phyloP scores from a whole-genome alignment of 805 yeast species.

The Candida cerambycidarum region DNA sequence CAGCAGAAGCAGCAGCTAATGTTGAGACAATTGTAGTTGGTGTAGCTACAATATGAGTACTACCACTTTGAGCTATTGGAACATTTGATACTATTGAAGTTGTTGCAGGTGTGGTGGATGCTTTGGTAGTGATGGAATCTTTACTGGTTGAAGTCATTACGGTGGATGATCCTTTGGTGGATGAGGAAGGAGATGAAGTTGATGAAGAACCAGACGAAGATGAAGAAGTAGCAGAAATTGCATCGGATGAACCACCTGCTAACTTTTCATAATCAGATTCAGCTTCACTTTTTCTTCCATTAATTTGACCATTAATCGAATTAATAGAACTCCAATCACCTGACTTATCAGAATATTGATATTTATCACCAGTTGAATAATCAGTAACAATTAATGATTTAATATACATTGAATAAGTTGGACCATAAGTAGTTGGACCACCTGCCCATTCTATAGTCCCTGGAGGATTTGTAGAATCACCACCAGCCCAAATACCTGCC shows the following conservation, averaged over 20 bases:
- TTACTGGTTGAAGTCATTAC: background rate
- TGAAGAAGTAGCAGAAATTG: background rate
- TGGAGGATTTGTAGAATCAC: constrained; percentile 59
- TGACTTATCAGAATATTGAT: constrained; percentile 51
- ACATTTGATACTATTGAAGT: too few species aligned
- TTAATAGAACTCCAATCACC: constrained; percentile 63
- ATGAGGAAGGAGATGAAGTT: constrained; percentile 3
- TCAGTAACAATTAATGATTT: constrained; percentile 62
- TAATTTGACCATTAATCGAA: constrained; percentile 57
- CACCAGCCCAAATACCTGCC: constrained; percentile 82
- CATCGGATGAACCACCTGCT: constrained; percentile 28
- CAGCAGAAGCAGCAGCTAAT: too few species aligned
- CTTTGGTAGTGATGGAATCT: background rate
- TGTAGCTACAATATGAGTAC: background rate
- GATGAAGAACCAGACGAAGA: background rate
- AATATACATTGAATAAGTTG: constrained; percentile 69
- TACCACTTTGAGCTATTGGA: too few species aligned
- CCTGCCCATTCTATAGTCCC: constrained; percentile 87
- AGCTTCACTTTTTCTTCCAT: constrained; percentile 57
- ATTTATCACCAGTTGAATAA: constrained; percentile 63
- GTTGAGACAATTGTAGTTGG: too few species aligned
- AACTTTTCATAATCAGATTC: constrained; percentile 30
- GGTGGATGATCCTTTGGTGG: background rate
- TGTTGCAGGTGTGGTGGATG: background rate
- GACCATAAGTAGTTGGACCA: constrained; percentile 65